phyloP scores from a whole-genome alignment of 1,139 yeast species.

The Entelexis paramagnoliae region DNA sequence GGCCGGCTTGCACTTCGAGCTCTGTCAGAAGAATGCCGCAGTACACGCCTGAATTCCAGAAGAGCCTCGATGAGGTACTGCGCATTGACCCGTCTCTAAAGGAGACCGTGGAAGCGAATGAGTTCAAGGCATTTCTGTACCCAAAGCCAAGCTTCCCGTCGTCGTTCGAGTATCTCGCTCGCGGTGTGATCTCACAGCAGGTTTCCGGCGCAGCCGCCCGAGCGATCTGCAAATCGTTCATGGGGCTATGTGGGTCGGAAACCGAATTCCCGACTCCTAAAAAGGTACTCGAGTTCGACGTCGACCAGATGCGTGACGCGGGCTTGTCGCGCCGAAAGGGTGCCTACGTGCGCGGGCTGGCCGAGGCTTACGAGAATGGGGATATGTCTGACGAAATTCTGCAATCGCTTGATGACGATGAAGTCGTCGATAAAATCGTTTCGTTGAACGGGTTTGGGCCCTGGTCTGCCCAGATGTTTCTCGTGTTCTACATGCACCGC shows the following conservation, averaged over 20 bases:
- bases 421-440: constrained; percentile 46
- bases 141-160: constrained; percentile 26
- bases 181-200: constrained; percentile 63
- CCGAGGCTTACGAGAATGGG: constrained; percentile 45
- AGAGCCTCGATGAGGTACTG: constrained; percentile 32
- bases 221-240: constrained; percentile 48
- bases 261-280: constrained; percentile 44
- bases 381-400: constrained; percentile 39
- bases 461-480: constrained; percentile 89
- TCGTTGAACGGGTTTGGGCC: constrained; percentile 70
- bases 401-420: constrained; percentile 34
- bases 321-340: constrained; percentile 68
- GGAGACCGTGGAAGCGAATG: constrained; percentile 22
- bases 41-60: constrained; percentile 29
- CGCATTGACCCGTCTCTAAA: constrained; percentile 33
- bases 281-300: constrained; percentile 35
- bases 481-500: constrained; percentile 56
- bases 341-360: constrained; percentile 51
- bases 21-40: not conserved
- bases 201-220: constrained; percentile 76
- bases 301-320: constrained; percentile 45
- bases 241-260: constrained; percentile 30
- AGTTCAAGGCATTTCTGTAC: constrained; percentile 28
- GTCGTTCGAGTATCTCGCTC: constrained; percentile 37
- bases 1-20: not conserved